These are phyloP conservation scores for Saitozyma podzolica DNA, from an alignment of 768 basidiomycete genomes.

Conservation along the genomic window DNA sequence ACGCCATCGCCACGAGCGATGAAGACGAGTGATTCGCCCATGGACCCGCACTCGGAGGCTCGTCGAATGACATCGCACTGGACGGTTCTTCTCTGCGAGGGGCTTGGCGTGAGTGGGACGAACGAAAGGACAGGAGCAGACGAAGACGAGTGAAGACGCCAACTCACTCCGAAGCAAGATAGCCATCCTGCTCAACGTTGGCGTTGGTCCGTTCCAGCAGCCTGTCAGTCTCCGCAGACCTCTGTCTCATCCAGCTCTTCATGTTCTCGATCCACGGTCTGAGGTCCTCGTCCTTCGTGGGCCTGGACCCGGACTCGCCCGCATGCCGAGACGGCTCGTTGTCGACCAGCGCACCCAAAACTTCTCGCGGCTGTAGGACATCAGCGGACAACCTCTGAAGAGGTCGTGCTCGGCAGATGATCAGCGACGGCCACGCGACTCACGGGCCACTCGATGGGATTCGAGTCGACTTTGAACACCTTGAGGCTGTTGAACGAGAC, in stretches of 20 bases:
- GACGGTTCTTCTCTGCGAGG: slow-evolving; percentile 22
- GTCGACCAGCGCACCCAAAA: slow-evolving; percentile 39
- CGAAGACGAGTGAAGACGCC: background rate
- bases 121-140: background rate
- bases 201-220: slow-evolving; percentile 22
- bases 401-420: too few species aligned
- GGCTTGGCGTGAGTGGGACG: slow-evolving; percentile 1
- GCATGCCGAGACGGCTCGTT: slow-evolving; percentile 9
- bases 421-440: slow-evolving; percentile 12
- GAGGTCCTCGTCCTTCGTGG: slow-evolving; percentile 57
- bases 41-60: slow-evolving; percentile 9
- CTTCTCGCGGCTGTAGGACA: slow-evolving; percentile 38
- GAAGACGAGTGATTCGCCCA: slow-evolving; percentile 10
- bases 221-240: slow-evolving; percentile 39
- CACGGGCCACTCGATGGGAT: slow-evolving; percentile 88
- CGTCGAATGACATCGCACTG: slow-evolving; percentile 16
- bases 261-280: slow-evolving; percentile 71
- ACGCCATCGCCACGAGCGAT: slow-evolving; percentile 18
- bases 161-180: slow-evolving; percentile 32
- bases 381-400: background rate
- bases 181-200: slow-evolving; percentile 23
- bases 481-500: slow-evolving; percentile 69
- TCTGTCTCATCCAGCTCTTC: slow-evolving; percentile 71
- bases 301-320: slow-evolving; percentile 4
- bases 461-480: slow-evolving; percentile 81